Evolutionary conservation across 495 filamentous ascomycete species (phyloP).

Genomic region (Penicillium verhagenii): DNA sequence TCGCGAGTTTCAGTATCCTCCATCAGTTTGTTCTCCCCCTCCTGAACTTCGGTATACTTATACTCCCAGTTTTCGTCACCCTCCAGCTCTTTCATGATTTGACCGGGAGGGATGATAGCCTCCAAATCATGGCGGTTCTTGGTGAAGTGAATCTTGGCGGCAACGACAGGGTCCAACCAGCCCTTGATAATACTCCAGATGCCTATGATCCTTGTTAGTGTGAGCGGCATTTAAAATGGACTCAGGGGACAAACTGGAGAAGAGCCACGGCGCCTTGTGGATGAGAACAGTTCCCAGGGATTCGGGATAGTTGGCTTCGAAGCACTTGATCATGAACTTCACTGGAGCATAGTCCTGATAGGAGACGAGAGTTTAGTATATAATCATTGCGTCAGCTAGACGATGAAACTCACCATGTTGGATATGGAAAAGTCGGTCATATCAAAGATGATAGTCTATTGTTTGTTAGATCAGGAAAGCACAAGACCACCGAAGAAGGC

Average conservation of each 20-base stretch:
- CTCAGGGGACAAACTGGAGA: constrained; percentile 64
- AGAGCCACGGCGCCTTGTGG: constrained; percentile 95
- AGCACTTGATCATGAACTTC: constrained; percentile 99
- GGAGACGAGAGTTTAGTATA: constrained; percentile 13
- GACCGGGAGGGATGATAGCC: constrained; percentile 65
- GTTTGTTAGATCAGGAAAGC: constrained; percentile 17
- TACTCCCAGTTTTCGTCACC: constrained; percentile 83
- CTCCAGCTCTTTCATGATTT: constrained; percentile 75
- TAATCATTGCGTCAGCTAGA: background rate
- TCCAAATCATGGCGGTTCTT: constrained; percentile 77
- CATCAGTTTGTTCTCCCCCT: constrained; percentile 70
- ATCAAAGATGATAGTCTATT: constrained; percentile 83
- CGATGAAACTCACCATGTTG: constrained; percentile 73
- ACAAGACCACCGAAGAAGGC: background rate
- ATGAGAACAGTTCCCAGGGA: constrained; percentile 89
- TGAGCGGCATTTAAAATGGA: background rate
- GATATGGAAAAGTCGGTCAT: constrained; percentile 90
- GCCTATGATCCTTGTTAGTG: constrained; percentile 39
- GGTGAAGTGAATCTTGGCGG: constrained; percentile 80
- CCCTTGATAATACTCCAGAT: constrained; percentile 89
- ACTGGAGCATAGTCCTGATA: constrained; percentile 87
- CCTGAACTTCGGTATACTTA: constrained; percentile 67
- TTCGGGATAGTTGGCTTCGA: constrained; percentile 98
- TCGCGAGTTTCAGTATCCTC: constrained; percentile 64
- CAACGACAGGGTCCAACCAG: constrained; percentile 78